phyloP scores from a whole-genome alignment of 139 green algal species.

The Marvania coccoides region DNA sequence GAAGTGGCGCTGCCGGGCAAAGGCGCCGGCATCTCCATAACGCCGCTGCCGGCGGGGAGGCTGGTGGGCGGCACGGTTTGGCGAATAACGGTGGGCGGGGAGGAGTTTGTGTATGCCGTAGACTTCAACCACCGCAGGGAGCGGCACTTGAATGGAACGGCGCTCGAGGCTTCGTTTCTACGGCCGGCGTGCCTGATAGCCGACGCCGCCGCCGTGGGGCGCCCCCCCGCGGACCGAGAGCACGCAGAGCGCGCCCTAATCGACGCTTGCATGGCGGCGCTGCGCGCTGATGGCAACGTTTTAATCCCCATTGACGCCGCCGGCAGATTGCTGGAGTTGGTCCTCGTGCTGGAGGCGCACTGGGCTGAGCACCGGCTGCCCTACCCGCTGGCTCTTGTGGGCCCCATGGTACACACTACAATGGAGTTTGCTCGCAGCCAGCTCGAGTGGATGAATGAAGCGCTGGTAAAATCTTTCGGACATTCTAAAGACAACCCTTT shows the following conservation, averaged over 20 bases:
- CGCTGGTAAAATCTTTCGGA: constrained; percentile 41
- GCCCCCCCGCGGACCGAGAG: neutral
- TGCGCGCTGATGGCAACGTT: constrained; percentile 65
- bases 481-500: constrained; percentile 65
- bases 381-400: constrained; percentile 74
- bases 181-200: constrained; percentile 74
- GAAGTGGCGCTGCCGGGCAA: constrained; percentile 33
- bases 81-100: constrained; percentile 52
- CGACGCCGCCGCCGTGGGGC: constrained; percentile 22
- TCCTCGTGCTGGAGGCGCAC: constrained; percentile 74
- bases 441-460: constrained; percentile 83
- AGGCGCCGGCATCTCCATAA: constrained; percentile 56
- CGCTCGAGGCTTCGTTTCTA: constrained; percentile 40
- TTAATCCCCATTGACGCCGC: constrained; percentile 83
- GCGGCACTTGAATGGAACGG: constrained; percentile 51
- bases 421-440: constrained; percentile 65
- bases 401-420: constrained; percentile 45
- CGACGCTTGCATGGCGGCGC: constrained; percentile 27
- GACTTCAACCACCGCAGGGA: constrained; percentile 78
- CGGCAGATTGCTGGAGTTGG: constrained; percentile 83
- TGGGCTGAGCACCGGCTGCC: constrained; percentile 50
- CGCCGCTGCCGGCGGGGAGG: constrained; percentile 69
- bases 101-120: constrained; percentile 87
- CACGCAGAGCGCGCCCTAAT: constrained; percentile 43
- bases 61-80: constrained; percentile 81